phyloP scores from a whole-genome alignment of 1,284 basidiomycete species.

The Cerrena zonata region DNA sequence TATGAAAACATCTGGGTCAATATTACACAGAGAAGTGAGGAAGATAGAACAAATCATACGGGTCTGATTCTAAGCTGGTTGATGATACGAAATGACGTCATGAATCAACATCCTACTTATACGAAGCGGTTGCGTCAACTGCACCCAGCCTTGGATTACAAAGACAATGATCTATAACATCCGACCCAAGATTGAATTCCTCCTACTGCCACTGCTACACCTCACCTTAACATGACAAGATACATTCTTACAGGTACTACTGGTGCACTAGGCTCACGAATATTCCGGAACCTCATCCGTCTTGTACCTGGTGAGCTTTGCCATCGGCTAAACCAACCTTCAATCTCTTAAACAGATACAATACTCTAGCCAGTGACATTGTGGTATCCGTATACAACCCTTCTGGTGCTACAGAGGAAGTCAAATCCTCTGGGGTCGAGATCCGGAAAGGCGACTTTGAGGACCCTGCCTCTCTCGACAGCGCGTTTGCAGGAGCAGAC shows the following conservation, averaged over 20 bases:
- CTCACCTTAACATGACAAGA: conserved; percentile 16
- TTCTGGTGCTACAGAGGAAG: conserved; percentile 20
- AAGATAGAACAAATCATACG: too few relatives aligned
- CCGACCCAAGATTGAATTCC: too few relatives aligned
- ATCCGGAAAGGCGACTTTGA: conserved; percentile 30
- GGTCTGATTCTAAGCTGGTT: too few relatives aligned
- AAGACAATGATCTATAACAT: too few relatives aligned
- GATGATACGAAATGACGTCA: too few relatives aligned
- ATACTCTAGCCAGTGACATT: conserved; percentile 23
- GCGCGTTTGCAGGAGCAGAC: conserved; percentile 30
- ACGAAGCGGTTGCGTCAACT: too few relatives aligned
- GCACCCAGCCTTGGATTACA: too few relatives aligned
- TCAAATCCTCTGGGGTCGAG: conserved; percentile 23
- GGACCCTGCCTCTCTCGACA: conserved; percentile 27
- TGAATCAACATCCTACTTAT: too few relatives aligned
- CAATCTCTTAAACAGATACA: not conserved
- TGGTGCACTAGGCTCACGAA: conserved; percentile 32
- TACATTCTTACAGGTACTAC: conserved; percentile 34
- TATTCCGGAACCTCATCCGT: conserved; percentile 29
- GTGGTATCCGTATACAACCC: conserved; percentile 31
- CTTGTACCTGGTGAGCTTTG: conserved; percentile 24
- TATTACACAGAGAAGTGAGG: too few relatives aligned
- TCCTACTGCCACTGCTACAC: not conserved
- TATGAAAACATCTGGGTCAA: too few relatives aligned
- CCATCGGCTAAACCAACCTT: not conserved